These are phyloP conservation scores for Mycena rebaudengoi DNA, from an alignment of 768 basidiomycete genomes.

Conservation along the genomic window DNA sequence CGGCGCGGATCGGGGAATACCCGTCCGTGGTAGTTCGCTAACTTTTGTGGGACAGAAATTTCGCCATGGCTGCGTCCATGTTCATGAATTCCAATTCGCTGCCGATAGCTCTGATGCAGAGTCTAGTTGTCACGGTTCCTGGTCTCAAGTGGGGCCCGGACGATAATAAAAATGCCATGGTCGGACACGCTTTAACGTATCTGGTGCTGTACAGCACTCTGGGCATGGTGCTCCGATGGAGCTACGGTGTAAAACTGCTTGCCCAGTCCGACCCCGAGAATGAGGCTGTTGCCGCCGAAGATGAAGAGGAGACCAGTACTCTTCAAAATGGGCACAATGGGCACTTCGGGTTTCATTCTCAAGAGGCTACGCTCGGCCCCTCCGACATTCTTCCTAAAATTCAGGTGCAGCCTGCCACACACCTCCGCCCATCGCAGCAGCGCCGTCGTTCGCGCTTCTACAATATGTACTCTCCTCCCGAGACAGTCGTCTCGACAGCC, in stretches of 20 bases:
- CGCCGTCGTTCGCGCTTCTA: constrained; percentile 56
- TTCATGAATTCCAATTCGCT: constrained; percentile 97
- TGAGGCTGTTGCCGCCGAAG: constrained; percentile 23
- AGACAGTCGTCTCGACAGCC: constrained; percentile 47
- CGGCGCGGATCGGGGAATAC: too few relatives aligned
- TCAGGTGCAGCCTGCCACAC: constrained; percentile 11
- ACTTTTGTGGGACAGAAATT: constrained; percentile 56
- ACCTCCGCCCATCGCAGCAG: constrained; percentile 24
- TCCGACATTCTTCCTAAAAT: constrained; percentile 28
- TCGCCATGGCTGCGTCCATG: constrained; percentile 84
- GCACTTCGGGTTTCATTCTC: constrained; percentile 23
- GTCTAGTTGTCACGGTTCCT: constrained; percentile 83
- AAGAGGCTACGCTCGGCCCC: constrained; percentile 50
- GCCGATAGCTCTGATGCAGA: constrained; percentile 94
- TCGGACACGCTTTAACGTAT: constrained; percentile 90
- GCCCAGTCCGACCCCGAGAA: constrained; percentile 67
- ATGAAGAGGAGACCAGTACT: constrained; percentile 24
- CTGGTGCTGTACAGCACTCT: constrained; percentile 93
- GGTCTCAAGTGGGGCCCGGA: constrained; percentile 82
- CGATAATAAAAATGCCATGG: constrained; percentile 88
- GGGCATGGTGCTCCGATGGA: constrained; percentile 97
- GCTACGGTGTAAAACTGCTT: constrained; percentile 89
- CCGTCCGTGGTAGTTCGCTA: too few relatives aligned
- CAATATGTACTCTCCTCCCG: constrained; percentile 69
- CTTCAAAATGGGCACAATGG: constrained; percentile 4